Evolutionary conservation across 2,329 filamentous ascomycete species (phyloP), one percentile per base, ranked within the genome.

Genomic region (Diplodia intermedia): DNA sequence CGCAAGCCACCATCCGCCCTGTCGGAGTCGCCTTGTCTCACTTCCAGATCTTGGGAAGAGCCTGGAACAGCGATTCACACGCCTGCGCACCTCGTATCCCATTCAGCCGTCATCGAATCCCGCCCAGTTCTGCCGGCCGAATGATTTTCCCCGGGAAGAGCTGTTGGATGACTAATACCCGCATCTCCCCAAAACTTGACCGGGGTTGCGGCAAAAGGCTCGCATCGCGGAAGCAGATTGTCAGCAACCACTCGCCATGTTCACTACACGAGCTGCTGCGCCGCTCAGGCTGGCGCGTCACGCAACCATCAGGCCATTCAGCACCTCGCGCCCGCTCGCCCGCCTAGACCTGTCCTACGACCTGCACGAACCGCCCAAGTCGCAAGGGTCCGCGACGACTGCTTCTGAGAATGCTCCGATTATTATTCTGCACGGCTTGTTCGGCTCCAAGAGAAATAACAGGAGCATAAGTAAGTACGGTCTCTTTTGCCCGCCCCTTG

Each of bases 401-500:
- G 68, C 66, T 11, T 73, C 71, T 33, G 52, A 54, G 23, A 77
- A 80, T 68, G 81, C 83, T 65, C 91, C 94, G 1, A 92, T 98
- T 71, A 81, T 98, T 70, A 91, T 98, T 72, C 88, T 98, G 75
- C 94, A 98, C 78, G 94, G 95, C 1, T 84, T 98, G 12, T 97
- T 98, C 75, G 94, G 94, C 23, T 97, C 92, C 47, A 97, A 96
- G 82, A 93, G 92, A 82, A 98, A 98, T 78, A 97, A 97, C 78
- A 86, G 94, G 78, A 92, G 87, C 75, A 95, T 98, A 71, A 96
- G 93, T 90, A 97, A 93, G 94, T 97, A 84, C 78, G 90, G 52
- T 67, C n/a, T 47, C 50, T 43, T 53, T 9, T n/a, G 69, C 14
- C 36, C 12, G 18, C 57, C 36, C 31, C 20, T 4, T 18, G 23